Evolutionary conservation across 208 protist genomes (phyloP).

Genomic region (Trypanosomatidae sp.): DNA sequence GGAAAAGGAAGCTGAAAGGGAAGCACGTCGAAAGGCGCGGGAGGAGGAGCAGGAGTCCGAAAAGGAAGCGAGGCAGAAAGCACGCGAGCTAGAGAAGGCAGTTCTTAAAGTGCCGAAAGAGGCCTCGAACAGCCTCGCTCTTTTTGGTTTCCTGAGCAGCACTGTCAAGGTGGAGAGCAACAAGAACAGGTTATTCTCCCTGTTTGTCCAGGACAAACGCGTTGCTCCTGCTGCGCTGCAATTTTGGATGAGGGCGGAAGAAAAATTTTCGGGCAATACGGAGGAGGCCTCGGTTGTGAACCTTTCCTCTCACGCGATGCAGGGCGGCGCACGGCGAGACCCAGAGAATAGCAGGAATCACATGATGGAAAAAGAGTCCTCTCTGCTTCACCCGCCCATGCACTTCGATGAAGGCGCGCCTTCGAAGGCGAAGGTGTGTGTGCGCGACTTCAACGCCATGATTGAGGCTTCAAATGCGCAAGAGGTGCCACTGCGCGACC

Average conservation of each 20-base stretch:
- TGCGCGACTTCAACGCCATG: conserved; percentile 43
- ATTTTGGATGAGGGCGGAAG: conserved; percentile 50
- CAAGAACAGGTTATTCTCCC: conserved; percentile 65
- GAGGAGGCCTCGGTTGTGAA: conserved; percentile 25
- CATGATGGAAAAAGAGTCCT: conserved; percentile 44
- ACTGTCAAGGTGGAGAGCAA: conserved; percentile 28
- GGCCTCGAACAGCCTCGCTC: conserved; percentile 34
- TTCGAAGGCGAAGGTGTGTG: conserved; percentile 9
- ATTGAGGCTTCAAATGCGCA: conserved; percentile 46
- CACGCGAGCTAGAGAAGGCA: conserved; percentile 22
- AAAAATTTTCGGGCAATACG: background rate
- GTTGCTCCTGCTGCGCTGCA: conserved; percentile 57
- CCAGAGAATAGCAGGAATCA: conserved; percentile 9
- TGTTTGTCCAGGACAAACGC: conserved; percentile 82
- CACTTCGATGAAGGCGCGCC: conserved; percentile 11
- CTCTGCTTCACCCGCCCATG: conserved; percentile 56
- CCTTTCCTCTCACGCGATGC: conserved; percentile 1
- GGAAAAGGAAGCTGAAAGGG: conserved; percentile 19
- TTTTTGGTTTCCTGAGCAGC: conserved; percentile 70
- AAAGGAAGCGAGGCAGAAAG: conserved; percentile 22
- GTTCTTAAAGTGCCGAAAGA: conserved; percentile 15
- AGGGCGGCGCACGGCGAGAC: conserved; percentile 1
- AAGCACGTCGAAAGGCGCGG: conserved; percentile 24
- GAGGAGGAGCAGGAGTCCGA: conserved; percentile 29
- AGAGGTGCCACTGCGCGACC: conserved; percentile 9